Percentiles rank a stretch among this genome's conserved stretches.
Conservation (phyloP, 1,284 basidiomycete genomes). For the Cutaneotrichosporon mucoides region DNA sequence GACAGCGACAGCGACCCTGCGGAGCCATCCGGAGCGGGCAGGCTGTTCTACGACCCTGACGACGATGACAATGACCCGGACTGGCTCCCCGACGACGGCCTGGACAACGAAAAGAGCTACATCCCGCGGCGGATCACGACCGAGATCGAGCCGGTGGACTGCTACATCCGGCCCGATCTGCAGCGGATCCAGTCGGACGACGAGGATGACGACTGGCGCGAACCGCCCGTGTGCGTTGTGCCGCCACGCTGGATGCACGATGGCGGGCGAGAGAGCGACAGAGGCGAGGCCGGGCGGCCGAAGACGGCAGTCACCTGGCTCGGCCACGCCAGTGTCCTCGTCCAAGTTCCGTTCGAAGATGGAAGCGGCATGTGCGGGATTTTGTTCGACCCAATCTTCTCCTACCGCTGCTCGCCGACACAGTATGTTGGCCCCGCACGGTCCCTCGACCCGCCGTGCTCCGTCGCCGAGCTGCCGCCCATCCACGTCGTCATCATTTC, state of each 20-base stretch:
- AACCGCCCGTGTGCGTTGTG: constrained; percentile 40
- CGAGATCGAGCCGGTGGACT: constrained; percentile 5
- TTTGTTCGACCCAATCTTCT: constrained; percentile 49
- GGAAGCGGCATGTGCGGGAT: constrained; percentile 32
- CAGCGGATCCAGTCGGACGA: constrained; percentile 29
- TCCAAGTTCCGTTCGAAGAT: constrained; percentile 28
- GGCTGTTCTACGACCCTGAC: constrained; percentile 7
- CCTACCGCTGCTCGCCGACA: constrained; percentile 45
- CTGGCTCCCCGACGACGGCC: constrained; percentile 1
- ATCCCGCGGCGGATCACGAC: background rate
- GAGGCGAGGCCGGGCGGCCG: background rate
- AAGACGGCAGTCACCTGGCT: constrained; percentile 42
- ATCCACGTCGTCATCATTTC: constrained; percentile 45
- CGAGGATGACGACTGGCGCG: constrained; percentile 44
- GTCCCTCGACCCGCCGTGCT: constrained; percentile 42
- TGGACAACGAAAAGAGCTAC: constrained; percentile 4
- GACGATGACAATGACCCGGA: constrained; percentile 10
- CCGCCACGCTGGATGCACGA: constrained; percentile 30
- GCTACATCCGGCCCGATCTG: constrained; percentile 36
- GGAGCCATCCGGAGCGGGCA: background rate
- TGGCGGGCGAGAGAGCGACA: background rate
- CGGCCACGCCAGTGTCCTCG: constrained; percentile 44
- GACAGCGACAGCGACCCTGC: background rate
- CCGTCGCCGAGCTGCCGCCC: constrained; percentile 40
- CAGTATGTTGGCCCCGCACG: constrained; percentile 46